These are phyloP conservation scores for Penicillium ochrochloron DNA, from an alignment of 495 filamentous ascomycete genomes.

Conservation along the genomic window DNA sequence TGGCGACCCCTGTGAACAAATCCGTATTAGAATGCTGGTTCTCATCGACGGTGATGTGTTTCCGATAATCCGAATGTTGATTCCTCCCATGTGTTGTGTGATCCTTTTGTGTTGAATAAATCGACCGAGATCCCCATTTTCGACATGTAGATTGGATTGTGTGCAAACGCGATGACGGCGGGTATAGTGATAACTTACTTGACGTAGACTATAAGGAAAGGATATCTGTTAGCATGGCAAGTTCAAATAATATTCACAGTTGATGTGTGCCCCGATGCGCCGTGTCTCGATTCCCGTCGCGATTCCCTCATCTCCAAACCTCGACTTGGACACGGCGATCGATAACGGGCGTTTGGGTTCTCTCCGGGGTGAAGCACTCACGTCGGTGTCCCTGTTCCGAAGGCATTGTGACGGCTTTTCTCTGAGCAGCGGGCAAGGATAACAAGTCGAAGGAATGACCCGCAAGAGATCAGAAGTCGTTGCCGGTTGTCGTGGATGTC, in stretches of 20 bases:
- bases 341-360: constrained; percentile 9
- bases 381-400: constrained; percentile 82
- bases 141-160: constrained; percentile 23
- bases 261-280: constrained; percentile 22
- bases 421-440: constrained; percentile 55
- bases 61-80: neutral
- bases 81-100: constrained; percentile 13
- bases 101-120: constrained; percentile 1
- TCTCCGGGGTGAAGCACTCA: constrained; percentile 55
- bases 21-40: constrained; percentile 42
- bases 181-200: constrained; percentile 69
- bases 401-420: constrained; percentile 71
- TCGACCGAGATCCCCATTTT: constrained; percentile 14
- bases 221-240: constrained; percentile 42
- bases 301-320: neutral
- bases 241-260: constrained; percentile 20
- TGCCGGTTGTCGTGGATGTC: constrained; percentile 56
- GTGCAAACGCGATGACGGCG: constrained; percentile 34
- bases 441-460: constrained; percentile 56
- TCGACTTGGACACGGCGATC: constrained; percentile 22
- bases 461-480: constrained; percentile 53
- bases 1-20: constrained; percentile 75
- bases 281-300: constrained; percentile 3
- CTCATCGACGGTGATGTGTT: constrained; percentile 20
- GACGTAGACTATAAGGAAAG: constrained; percentile 74